A percentile compares a stretch with the other conserved stretches of the same genome.
phyloP scores from a whole-genome alignment of 129 eudicot genomes.

The Tagetes erecta region DNA sequence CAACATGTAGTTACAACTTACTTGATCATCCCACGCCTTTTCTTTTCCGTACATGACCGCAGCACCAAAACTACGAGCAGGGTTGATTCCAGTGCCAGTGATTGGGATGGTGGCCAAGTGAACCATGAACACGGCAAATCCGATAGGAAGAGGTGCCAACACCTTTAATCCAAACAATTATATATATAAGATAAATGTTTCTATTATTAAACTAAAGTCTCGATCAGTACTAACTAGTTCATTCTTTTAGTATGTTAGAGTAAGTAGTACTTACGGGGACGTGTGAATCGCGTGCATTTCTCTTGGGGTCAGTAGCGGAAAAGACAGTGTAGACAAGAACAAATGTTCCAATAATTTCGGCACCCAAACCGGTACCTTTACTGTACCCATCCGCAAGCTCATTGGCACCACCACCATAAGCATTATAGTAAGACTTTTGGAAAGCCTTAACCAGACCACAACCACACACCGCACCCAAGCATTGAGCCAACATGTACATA shows the following conservation, averaged over 20 bases:
- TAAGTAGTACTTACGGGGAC: too few relatives aligned
- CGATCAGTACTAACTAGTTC: too few relatives aligned
- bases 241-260: too few relatives aligned
- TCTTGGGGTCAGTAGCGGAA: too few relatives aligned
- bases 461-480: constrained; percentile 73
- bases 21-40: constrained; percentile 45
- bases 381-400: constrained; percentile 50
- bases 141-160: constrained; percentile 43
- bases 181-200: background rate
- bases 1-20: constrained; percentile 10
- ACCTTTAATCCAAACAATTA: constrained; percentile 24
- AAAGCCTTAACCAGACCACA: constrained; percentile 63
- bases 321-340: constrained; percentile 56
- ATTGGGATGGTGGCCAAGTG: constrained; percentile 43
- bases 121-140: constrained; percentile 44
- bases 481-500: constrained; percentile 62
- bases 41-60: constrained; percentile 43
- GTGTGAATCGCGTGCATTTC: too few relatives aligned
- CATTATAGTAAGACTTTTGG: constrained; percentile 47
- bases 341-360: constrained; percentile 67
- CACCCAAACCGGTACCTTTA: constrained; percentile 63
- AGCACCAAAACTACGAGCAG: constrained; percentile 44
- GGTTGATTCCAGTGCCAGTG: constrained; percentile 43
- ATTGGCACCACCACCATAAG: constrained; percentile 66
- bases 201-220: too few relatives aligned